Percentiles rank a stretch among this genome's conserved stretches.
Evolutionary conservation across 2,329 filamentous ascomycete species (phyloP).

Genomic region (Colletotrichum shisoi): DNA sequence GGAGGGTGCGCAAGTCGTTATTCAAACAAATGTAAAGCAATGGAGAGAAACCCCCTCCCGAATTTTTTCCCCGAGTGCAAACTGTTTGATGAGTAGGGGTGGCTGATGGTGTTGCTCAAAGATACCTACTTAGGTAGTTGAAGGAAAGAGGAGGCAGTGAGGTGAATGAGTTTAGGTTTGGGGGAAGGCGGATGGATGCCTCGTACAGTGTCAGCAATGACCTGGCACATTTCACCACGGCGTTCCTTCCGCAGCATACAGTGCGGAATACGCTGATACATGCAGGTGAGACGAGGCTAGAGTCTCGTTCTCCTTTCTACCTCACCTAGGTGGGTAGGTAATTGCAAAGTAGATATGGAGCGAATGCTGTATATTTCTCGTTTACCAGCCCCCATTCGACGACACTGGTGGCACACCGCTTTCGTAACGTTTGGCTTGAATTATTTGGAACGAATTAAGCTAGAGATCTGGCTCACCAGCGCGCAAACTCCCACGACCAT

Average conservation of each 20-base stretch:
- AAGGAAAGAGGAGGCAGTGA: conserved; percentile 9
- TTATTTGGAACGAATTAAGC: conserved; percentile 29
- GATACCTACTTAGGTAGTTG: background rate
- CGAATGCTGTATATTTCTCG: background rate
- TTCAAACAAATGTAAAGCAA: background rate
- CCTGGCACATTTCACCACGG: background rate
- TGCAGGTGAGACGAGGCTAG: background rate
- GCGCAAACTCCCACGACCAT: conserved; percentile 21
- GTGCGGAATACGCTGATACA: background rate
- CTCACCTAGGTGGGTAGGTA: no score
- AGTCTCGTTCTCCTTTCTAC: background rate
- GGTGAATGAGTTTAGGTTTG: conserved; percentile 12
- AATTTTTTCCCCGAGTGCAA: background rate
- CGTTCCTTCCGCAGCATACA: background rate
- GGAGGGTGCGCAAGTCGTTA: conserved; percentile 11
- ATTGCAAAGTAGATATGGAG: no score
- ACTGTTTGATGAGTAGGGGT: conserved; percentile 2
- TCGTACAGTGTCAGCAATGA: conserved; percentile 11
- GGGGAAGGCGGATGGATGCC: conserved; percentile 16
- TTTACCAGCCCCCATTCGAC: background rate
- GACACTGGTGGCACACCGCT: no score
- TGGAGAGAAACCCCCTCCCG: background rate
- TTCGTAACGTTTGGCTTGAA: conserved; percentile 16
- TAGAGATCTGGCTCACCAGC: conserved; percentile 26
- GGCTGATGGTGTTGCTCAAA: conserved; percentile 25